Conservation (phyloP, 495 filamentous ascomycete species). For the Echria macrotheca region DNA sequence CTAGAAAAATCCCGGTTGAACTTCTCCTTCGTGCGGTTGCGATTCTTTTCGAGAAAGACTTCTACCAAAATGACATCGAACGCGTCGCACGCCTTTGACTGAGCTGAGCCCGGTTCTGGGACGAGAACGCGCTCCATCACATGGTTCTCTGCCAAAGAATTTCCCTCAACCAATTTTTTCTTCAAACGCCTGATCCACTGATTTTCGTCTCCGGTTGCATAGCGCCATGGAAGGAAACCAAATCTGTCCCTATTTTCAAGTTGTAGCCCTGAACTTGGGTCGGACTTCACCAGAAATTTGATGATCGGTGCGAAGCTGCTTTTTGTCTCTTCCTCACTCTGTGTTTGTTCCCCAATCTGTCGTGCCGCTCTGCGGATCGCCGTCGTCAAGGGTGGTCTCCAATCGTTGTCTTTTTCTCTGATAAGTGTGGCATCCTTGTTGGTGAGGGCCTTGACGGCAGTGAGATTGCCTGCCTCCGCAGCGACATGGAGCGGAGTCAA, state of each 20-base stretch:
- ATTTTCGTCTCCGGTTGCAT: constrained; percentile 5
- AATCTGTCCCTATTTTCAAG: too few species aligned
- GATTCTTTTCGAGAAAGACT: constrained; percentile 13
- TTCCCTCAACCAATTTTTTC: constrained; percentile 13
- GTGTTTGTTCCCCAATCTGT: too few species aligned
- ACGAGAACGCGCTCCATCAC: background rate
- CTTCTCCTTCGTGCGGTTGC: constrained; percentile 5
- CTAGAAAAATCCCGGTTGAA: constrained; percentile 12
- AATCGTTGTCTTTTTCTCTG: too few species aligned
- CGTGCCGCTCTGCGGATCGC: too few species aligned
- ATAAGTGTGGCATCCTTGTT: too few species aligned
- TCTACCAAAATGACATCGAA: constrained; percentile 15
- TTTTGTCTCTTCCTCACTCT: too few species aligned
- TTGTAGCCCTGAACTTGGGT: too few species aligned
- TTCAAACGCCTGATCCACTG: constrained; percentile 13
- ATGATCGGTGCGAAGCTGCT: constrained; percentile 12
- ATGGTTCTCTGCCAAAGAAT: background rate
- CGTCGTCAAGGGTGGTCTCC: too few species aligned
- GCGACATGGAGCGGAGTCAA: constrained; percentile 12
- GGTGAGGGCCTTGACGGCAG: constrained; percentile 9
- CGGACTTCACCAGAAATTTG: constrained; percentile 12
- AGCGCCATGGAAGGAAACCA: constrained; percentile 10
- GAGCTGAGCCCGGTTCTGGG: constrained; percentile 8
- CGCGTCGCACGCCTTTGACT: constrained; percentile 7
- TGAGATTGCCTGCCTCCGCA: constrained; percentile 2